A percentile compares a stretch with the other conserved stretches of the same genome.
phyloP scores from a whole-genome alignment of 305 asterid genomes.

The Fraxinus greggii region DNA sequence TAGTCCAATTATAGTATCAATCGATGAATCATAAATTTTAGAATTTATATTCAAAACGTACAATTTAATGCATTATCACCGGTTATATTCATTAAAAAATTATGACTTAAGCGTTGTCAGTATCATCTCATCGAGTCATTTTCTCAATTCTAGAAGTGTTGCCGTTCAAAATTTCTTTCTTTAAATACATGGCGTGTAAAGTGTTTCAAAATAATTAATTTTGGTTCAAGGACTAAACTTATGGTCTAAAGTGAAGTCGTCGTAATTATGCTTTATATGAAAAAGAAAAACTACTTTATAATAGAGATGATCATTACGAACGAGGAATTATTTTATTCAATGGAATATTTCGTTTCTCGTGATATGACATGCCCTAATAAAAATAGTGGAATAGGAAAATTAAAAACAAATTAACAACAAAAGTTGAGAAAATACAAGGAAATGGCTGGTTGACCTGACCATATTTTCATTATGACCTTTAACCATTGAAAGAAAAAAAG shows the following conservation, averaged over 20 bases:
- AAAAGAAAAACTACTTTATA: background rate
- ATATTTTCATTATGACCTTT: background rate
- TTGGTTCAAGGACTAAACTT: background rate
- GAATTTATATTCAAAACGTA: background rate
- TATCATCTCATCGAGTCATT: background rate
- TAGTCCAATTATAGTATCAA: background rate
- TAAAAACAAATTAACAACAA: background rate
- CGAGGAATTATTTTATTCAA: background rate
- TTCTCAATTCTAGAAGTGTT: background rate
- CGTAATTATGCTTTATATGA: background rate
- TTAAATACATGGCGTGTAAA: background rate
- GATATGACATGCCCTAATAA: background rate
- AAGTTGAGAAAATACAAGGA: background rate
- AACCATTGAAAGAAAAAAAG: background rate
- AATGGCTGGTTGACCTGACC: background rate
- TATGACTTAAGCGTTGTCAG: background rate
- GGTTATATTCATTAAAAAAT: background rate
- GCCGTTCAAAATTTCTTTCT: background rate
- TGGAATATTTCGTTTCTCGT: background rate
- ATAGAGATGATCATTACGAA: background rate
- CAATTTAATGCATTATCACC: background rate
- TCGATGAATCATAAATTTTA: too few relatives aligned
- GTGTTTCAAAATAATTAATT: background rate
- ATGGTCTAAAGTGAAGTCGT: background rate
- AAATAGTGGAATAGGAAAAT: background rate